phyloP scores from a whole-genome alignment of 352 stramenopile genomes.

The Globisporangium ultimum region DNA sequence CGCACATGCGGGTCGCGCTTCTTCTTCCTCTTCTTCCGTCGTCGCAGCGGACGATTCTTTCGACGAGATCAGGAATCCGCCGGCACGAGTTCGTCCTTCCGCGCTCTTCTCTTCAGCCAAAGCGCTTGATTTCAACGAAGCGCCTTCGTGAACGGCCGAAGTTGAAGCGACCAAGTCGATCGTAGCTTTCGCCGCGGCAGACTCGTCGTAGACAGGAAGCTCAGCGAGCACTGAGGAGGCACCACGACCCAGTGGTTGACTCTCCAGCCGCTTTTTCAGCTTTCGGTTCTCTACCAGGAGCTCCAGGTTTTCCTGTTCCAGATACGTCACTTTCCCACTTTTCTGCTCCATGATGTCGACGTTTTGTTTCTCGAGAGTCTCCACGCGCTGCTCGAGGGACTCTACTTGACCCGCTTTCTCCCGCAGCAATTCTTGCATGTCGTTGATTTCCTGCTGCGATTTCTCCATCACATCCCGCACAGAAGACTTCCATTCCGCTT shows the following conservation, averaged over 20 bases:
- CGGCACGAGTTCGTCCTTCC: neutral
- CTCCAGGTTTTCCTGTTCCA: conserved; percentile 71
- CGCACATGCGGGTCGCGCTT: conserved; percentile 30
- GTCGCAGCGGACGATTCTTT: conserved; percentile 13
- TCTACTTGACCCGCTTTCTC: conserved; percentile 46
- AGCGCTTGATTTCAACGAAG: neutral
- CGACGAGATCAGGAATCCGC: conserved; percentile 41
- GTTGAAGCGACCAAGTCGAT: conserved; percentile 7
- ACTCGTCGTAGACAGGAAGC: conserved; percentile 22
- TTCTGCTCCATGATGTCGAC: conserved; percentile 24
- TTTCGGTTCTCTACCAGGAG: conserved; percentile 57
- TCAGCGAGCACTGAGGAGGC: conserved; percentile 8
- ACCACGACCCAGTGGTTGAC: neutral
- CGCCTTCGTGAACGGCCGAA: neutral
- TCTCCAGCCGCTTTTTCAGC: conserved; percentile 48
- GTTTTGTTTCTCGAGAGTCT: conserved; percentile 25
- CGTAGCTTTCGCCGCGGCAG: conserved; percentile 19
- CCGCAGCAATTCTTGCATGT: conserved; percentile 44
- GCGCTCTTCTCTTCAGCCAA: neutral
- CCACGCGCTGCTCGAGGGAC: conserved; percentile 30
- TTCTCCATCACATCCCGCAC: conserved; percentile 45
- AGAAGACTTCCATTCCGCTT: conserved; percentile 25
- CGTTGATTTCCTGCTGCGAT: conserved; percentile 41
- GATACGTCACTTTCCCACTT: conserved; percentile 41
- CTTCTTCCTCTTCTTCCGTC: conserved; percentile 30